Percentiles rank a stretch among this genome's conserved stretches.
phyloP scores from a whole-genome alignment of 2,329 filamentous ascomycete species.

The Tolypocladium guangdongense region DNA sequence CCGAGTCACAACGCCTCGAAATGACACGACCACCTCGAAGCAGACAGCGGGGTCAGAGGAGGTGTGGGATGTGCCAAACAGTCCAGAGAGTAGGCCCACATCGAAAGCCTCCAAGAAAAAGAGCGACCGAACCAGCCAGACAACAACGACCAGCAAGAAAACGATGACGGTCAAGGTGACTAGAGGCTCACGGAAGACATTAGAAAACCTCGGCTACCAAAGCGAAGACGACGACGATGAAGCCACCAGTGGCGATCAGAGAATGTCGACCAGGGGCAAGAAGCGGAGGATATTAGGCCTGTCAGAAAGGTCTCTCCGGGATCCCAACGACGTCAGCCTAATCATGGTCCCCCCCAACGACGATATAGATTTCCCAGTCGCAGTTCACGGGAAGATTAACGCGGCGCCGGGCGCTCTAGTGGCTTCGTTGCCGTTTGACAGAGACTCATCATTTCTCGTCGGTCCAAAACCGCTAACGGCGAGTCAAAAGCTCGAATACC shows the following conservation, averaged over 20 bases:
- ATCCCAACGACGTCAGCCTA: constrained; percentile 14
- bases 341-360: constrained; percentile 13
- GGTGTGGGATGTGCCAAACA: constrained; percentile 35
- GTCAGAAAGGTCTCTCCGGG: constrained; percentile 5
- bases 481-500: constrained; percentile 26
- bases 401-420: constrained; percentile 1
- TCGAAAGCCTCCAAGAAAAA: neutral
- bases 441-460: constrained; percentile 21
- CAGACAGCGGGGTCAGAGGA: constrained; percentile 10
- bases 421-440: constrained; percentile 11
- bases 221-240: constrained; percentile 5
- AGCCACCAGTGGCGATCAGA: neutral
- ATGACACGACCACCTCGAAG: neutral
- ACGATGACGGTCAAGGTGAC: constrained; percentile 7
- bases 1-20: neutral
- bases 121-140: neutral
- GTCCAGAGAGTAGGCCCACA: constrained; percentile 16
- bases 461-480: constrained; percentile 21
- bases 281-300: constrained; percentile 14
- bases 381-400: constrained; percentile 1
- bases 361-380: constrained; percentile 4
- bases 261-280: constrained; percentile 1
- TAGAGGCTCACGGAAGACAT: constrained; percentile 5
- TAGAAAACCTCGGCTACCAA: constrained; percentile 9
- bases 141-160: neutral